Evolutionary conservation across 805 yeast genomes (phyloP), one percentile per base, ranked within the genome.

Genomic region (Barnettozyma populi): DNA sequence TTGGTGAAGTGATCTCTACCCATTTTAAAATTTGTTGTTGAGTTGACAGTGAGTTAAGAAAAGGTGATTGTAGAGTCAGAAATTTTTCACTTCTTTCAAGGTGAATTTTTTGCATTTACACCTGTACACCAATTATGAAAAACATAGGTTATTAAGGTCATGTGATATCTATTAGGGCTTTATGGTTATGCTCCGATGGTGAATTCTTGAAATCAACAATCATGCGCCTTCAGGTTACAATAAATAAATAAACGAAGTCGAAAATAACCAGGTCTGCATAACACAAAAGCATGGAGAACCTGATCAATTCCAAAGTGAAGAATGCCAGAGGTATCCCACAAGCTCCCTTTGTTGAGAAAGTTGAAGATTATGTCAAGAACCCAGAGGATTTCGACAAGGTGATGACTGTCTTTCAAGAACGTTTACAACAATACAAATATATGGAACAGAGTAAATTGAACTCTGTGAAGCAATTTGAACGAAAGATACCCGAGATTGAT

Each of bases 1-100:
- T 92, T 94, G 74, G 82, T 73, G 77, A 85, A 80, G 81, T 88
- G 96, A 81, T 94, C 98, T 79, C 84, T 88, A 84, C 97, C 98
- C 98, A 90, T 90, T 69, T 66, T 75, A 45, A 51, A 44, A 35
- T 29, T 29, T 29, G 16, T 52, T 47, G 37, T 37, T 50, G 49
- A 36, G 44, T 43, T 44, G 49, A 48, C 29, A 29, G 13, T 19
- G 37, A 11, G 14, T 16, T 18, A 7, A 5, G 5, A n/a, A 23
- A 16, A n/a, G n/a, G n/a, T n/a, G 35, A 24, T 24, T 25, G 4
- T 18, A 29, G 16, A 6, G 14, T 29, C 14, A 25, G 37, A 39
- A 47, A 43, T 43, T 47, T 47, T 43, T 43, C 46, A 42, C 35
- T 43, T 43, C 19, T 14, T 13, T 13, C 10, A 8, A 16, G 16